phyloP scores from a whole-genome alignment of 2,329 filamentous ascomycete genomes.

The Pseudogymnoascus sp. region DNA sequence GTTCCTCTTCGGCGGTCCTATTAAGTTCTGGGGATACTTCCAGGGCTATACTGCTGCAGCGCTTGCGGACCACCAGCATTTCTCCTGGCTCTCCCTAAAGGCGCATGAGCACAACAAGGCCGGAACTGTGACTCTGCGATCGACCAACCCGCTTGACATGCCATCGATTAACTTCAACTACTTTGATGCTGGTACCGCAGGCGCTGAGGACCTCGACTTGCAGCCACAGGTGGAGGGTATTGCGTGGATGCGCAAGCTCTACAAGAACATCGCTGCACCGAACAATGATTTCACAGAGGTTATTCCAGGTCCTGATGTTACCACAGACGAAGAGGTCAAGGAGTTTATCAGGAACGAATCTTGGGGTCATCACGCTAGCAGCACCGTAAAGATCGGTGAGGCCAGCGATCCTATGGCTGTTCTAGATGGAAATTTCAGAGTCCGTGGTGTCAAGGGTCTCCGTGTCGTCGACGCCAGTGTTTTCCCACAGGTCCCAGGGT shows the following conservation, averaged over 20 bases:
- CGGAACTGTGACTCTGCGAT: conserved; percentile 54
- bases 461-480: conserved; percentile 49
- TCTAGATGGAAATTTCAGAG: conserved; percentile 44
- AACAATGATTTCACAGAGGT: neutral
- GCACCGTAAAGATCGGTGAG: conserved; percentile 46
- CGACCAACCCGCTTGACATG: conserved; percentile 53
- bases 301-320: conserved; percentile 25
- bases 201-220: conserved; percentile 10
- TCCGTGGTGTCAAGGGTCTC: conserved; percentile 42
- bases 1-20: conserved; percentile 27
- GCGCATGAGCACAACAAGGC: conserved; percentile 53
- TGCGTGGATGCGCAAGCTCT: conserved; percentile 8
- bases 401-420: conserved; percentile 45
- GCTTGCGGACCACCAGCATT: conserved; percentile 34
- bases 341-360: conserved; percentile 41
- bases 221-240: conserved; percentile 11
- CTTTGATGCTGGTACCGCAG: conserved; percentile 32
- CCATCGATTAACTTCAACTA: conserved; percentile 57
- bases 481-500: conserved; percentile 42
- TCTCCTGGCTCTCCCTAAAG: conserved; percentile 42
- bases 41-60: conserved; percentile 31
- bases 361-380: conserved; percentile 51
- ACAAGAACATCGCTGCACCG: neutral
- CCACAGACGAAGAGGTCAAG: conserved; percentile 36
- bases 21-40: conserved; percentile 36